Evolutionary conservation across 495 filamentous ascomycete genomes (phyloP), one percentile per base, ranked within the genome.

Genomic region (Bryoglossum gracile): DNA sequence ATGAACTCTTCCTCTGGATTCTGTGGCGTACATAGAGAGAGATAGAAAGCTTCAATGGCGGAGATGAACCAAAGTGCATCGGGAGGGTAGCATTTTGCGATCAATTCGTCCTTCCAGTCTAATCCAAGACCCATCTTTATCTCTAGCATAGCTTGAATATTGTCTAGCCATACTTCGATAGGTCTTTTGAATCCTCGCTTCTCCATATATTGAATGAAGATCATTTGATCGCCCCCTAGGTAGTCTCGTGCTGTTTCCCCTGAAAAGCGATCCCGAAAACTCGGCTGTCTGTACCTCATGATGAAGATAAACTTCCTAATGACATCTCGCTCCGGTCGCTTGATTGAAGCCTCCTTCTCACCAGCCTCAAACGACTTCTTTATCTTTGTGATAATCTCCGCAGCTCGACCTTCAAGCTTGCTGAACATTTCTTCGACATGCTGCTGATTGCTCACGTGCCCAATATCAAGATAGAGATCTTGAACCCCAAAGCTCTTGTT

Each of bases 231-330:
- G 25, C 69, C 49, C 10, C 18, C 36, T 5, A 56, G 28, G 51
- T 77, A 78, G 2, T 46, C 51, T 6, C 69, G 66, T 1, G 53
- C 36, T 4, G 26, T 59, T 11, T 67, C 54, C 24, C 63, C 52
- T 48, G 62, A 59, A 56, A 63, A 74, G 5, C 63, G 60, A 14
- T 41, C 18, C 28, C 66, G 56, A 33, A 73, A 70, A 8, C 23
- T 28, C 1, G 34, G 33, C 33, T 52, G 55, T 17, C 76, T 68
- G 47, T 74, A 77, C 41, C 68, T 72, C 62, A 78, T 69, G n/a
- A 78, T 60, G 58, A 76, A 77, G n/a, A 78, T 58, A 46, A 78
- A 78, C 41, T 73, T 77, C 48, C 74, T 68, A 16, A 78, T 44
- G 4, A 55, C 17, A 48, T 75, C 57, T 38, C 58, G 58, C 35